Evolutionary conservation across 805 yeast genomes (phyloP), one percentile per base, ranked within the genome.

Genomic region (Aciculoconidium aculeatum): DNA sequence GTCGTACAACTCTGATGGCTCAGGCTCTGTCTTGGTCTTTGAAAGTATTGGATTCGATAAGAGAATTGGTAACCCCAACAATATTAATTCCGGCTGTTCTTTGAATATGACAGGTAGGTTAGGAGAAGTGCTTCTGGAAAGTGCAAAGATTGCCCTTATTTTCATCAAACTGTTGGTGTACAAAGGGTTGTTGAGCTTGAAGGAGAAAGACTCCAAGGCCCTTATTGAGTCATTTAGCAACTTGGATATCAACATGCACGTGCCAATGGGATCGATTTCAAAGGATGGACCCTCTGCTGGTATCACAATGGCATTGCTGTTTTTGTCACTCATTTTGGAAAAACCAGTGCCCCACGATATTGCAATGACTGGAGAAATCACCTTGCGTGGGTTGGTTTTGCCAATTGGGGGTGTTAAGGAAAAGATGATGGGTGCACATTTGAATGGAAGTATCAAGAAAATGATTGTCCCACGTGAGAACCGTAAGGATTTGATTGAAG

Each of bases 311-410:
- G 67, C 74, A 2, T 49, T 65, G 26, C 63, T 60, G 59, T 63
- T 67, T 30, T 48, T 67, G 17, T 67, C 72, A 1, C 48, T 67
- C 31, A 41, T 65, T 5, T 44, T 67, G 21, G 61, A 65, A 29
- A 64, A 57, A 28, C 68, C 71, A 1, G 67, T 67, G 5, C 65
- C 68, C 0, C 44, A 49, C 9, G 58, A 62, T 28, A 59, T 80
- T 28, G 94, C 94, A 28, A 80, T 84, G 92, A 84, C 94, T 1
- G 94, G 94, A 5, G 94, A 83, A 51, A 77, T 83, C 36, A 81
- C 92, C 0, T 64, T 84, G 4, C 59, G 90, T 23, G 94, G 94
- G 5, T 65, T 78, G 41, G 80, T 84, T 0, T 60, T 84, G 25
- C 88, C 88, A 6, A 83, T 84, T 41, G 94, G 94, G 4, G 94